Evolutionary conservation across 1,284 basidiomycete genomes (phyloP), one percentile per base, ranked within the genome.

Genomic region (Fomitopsis schrenkii): DNA sequence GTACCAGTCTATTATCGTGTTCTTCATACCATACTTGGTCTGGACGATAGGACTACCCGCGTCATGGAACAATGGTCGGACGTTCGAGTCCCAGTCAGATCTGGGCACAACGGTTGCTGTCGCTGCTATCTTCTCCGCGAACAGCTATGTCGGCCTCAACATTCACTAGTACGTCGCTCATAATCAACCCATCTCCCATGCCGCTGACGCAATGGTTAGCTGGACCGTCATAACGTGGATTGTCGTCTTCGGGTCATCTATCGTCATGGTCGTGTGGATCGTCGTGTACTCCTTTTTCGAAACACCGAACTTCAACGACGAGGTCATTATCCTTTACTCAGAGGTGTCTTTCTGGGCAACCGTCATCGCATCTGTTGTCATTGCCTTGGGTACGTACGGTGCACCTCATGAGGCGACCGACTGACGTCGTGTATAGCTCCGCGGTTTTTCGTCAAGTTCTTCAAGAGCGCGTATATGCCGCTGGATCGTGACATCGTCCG

Each of bases 51-150:
- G 86, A 12, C 69, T 82, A 22, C 73, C 87, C 44, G 78, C 82
- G 1, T 90, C 91, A 9, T 90, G 83, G 82, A 86, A 15, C 35
- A 17, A 86, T 61, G 94, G 93, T 15, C 86, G 78, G 68, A 84
- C 84, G 28, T 88, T 94, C 38, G 87, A 94, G 60, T 88, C 87
- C 19, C 77, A 97, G 19, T 83, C 90, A 50, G 94, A 98, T 72
- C 91, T 97, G 66, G 96, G 96, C n/a, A 96, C 95, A 2, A 95
- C 95, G 0, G 87, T 95, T 7, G 90, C 91, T 3, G 90, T 94
- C 26, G 84, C 91, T 14, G 94, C 93, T 5, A 95, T 98, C 62
- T 84, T 95, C 59, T 79, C 91, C 1, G 95, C 95, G 5, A 98
- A 98, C 72, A 79, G 85, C 48, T 96, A 90, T 70, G 93, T 97